Percentiles rank a stretch among this genome's conserved stretches.
These are phyloP conservation scores for Acanthamoeba culbertsoni DNA, from an alignment of 208 protist species.

Conservation along the genomic window DNA sequence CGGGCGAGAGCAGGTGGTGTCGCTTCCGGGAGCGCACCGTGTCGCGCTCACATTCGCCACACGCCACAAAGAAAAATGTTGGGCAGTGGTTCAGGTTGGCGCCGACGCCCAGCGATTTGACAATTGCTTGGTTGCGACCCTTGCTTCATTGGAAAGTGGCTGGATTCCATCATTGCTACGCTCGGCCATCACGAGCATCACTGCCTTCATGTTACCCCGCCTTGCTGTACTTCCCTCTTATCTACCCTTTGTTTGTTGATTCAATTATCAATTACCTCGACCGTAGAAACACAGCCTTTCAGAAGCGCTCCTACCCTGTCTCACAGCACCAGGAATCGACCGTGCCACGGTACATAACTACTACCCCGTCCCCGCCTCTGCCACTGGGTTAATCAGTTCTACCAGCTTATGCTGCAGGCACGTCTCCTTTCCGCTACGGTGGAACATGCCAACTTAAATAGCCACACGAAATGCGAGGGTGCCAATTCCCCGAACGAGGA, in stretches of 20 bases:
- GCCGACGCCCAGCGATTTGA: not conserved
- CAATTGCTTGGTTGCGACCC: not conserved
- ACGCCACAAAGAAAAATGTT: not conserved
- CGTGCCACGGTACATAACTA: not conserved
- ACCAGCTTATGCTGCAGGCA: no score
- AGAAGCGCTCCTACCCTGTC: not conserved
- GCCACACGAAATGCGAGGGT: no score
- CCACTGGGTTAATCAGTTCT: no score
- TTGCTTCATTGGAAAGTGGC: not conserved
- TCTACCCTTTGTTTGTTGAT: not conserved
- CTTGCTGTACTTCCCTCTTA: not conserved
- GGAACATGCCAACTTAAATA: no score
- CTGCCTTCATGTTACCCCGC: not conserved
- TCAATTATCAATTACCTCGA: not conserved
- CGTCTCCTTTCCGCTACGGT: no score
- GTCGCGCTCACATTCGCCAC: not conserved
- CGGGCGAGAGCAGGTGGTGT: not conserved
- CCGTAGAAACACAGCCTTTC: not conserved
- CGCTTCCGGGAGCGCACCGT: not conserved
- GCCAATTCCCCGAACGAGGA: no score
- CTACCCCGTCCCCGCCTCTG: no score
- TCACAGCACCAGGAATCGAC: not conserved
- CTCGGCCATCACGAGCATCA: no score
- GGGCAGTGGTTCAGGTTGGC: not conserved
- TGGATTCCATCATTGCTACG: not conserved